Base-by-base conservation (phyloP, 164 flowering plant genomes). In the Nymphaea colorata region DNA sequence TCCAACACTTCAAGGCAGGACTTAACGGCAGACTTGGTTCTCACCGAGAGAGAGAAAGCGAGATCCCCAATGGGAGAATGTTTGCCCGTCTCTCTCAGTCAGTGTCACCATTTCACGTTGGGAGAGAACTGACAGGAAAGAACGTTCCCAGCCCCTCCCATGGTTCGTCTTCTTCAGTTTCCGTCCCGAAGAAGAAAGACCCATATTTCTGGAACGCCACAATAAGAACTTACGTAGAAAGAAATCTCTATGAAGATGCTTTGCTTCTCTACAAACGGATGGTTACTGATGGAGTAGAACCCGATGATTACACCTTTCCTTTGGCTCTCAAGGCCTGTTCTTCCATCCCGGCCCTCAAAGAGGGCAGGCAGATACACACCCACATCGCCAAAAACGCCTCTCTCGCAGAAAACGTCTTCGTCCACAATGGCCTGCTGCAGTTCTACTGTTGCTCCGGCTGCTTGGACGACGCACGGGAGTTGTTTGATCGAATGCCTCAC, bases 221-320 rank as follows among this genome's bases (percentile, higher is more conserved):
- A 17, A 63, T 69, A 43, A 64, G 71, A 69, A 43, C 6, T 15
- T 17, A 10, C 6, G 17, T 69, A 3, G 71, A 64, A 15, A 69
- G 71, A 47, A 69, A 64, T 57, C 66, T 43, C 62, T 55, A 69
- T 4, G 25, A 64, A 51, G 67, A 69, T 45, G 71, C 68, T 65
- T n/a, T 73, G 17, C 47, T 18, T n/a, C 55, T 68, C 4, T 73
- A 68, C 16, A 25, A 55, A 16, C 18, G 59, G 4, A 73, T 73
- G 75, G 53, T 68, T 8, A 18, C 44, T 11, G 55, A 64, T 57
- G 18, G 12, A 5, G 18, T 53, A 17, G 36, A 59, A 47, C 68
- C 70, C 14, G 75, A 73, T 65, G 67, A 68, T 10, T 73, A 64
- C 68, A 64, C 75, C 15, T 73, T 68, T 67, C 67, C 75, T 18